These are phyloP conservation scores for Ganoderma leucocontextum DNA, from an alignment of 1,284 basidiomycete species.

Conservation along the genomic window DNA sequence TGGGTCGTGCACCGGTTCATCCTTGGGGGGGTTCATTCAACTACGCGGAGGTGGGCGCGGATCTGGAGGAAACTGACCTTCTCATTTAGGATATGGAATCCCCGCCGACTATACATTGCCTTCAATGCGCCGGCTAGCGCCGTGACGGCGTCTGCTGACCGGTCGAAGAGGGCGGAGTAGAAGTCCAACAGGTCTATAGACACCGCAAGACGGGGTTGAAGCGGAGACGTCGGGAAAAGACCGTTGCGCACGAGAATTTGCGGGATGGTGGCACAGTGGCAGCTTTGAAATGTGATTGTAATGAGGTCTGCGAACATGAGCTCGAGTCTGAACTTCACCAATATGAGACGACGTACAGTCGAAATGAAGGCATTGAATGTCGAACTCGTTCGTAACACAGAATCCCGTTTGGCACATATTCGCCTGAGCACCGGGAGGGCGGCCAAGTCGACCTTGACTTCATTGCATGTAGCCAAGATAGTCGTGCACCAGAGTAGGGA, in stretches of 20 bases:
- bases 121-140: constrained; percentile 33
- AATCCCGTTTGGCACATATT: not conserved
- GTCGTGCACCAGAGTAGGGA: not conserved
- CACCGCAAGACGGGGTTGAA: constrained; percentile 24
- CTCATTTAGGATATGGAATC: constrained; percentile 24
- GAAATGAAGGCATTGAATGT: not conserved
- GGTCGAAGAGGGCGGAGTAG: constrained; percentile 37
- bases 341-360: not conserved
- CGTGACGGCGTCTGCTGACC: constrained; percentile 38
- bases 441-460: not conserved
- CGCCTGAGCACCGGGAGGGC: not conserved
- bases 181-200: constrained; percentile 34
- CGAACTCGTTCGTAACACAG: not conserved
- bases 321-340: no score
- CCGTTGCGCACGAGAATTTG: constrained; percentile 18
- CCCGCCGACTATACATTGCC: constrained; percentile 32
- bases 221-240: constrained; percentile 24
- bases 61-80: constrained; percentile 22
- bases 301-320: no score
- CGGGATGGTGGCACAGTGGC: constrained; percentile 10
- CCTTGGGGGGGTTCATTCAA: no score
- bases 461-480: not conserved
- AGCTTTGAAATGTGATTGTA: not conserved
- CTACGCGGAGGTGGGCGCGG: no score
- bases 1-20: constrained; percentile 25